Evolutionary conservation across 2,329 filamentous ascomycete species (phyloP).

Genomic region (Aspergillus vadensis): DNA sequence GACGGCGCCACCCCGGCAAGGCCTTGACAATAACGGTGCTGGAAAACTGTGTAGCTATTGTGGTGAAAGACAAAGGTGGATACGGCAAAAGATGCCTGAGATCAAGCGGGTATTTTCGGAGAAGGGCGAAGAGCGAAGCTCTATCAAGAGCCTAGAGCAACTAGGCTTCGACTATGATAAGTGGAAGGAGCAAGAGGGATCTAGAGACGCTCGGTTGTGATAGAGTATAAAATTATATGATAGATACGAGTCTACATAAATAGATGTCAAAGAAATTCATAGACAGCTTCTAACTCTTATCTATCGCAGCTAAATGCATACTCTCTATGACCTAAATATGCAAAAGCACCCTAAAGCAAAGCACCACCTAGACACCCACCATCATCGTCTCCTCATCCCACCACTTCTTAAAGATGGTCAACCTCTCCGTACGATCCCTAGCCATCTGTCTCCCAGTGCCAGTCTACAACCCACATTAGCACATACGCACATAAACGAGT

Average conservation of each 20-base stretch:
- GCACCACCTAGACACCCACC: background rate
- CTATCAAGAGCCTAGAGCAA: slow-evolving; percentile 67
- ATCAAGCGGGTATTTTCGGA: slow-evolving; percentile 73
- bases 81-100: slow-evolving; percentile 65
- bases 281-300: background rate
- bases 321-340: no score
- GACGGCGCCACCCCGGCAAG: slow-evolving; percentile 37
- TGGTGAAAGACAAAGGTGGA: slow-evolving; percentile 71
- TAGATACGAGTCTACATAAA: no score
- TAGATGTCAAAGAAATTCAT: no score
- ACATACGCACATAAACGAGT: background rate
- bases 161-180: slow-evolving; percentile 67
- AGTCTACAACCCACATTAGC: background rate
- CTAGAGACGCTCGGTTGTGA: background rate
- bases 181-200: slow-evolving; percentile 30
- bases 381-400: slow-evolving; percentile 7
- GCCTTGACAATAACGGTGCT: slow-evolving; percentile 46
- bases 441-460: background rate
- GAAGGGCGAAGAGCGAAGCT: slow-evolving; percentile 58
- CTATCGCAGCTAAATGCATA: background rate
- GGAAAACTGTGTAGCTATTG: slow-evolving; percentile 73
- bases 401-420: slow-evolving; percentile 5
- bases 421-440: slow-evolving; percentile 5
- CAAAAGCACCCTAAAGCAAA: background rate
- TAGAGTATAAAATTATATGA: background rate